Percentiles rank a stretch among this genome's conserved stretches.
Evolutionary conservation across 192 early-diverging fungal genomes (phyloP).

Genomic region (Umbelopsis ramanniana): DNA sequence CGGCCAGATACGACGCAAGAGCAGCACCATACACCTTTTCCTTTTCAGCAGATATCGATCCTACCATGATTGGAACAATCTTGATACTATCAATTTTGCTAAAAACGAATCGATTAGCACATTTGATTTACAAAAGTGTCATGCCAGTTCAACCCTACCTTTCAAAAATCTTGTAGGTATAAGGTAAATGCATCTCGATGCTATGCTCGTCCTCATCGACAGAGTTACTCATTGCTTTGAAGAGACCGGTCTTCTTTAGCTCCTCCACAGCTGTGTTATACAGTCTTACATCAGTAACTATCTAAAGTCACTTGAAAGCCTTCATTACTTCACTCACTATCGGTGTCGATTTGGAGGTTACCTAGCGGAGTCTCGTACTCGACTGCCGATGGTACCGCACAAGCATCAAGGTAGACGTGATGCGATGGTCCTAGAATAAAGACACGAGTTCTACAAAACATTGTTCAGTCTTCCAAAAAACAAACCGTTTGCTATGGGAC

Average conservation of each 20-base stretch:
- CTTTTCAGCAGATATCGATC: constrained; percentile 59
- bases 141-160: constrained; percentile 37
- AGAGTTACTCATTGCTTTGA: constrained; percentile 63
- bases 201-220: constrained; percentile 95
- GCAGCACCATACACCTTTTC: constrained; percentile 74
- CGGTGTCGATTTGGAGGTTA: constrained; percentile 70
- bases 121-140: not conserved
- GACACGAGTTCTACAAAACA: constrained; percentile 66
- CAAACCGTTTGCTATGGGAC: too few species aligned
- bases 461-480: not conserved
- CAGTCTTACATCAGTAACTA: too few species aligned
- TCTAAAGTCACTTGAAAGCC: not conserved
- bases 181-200: constrained; percentile 97
- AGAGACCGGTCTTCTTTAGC: constrained; percentile 66
- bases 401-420: constrained; percentile 79
- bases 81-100: constrained; percentile 58
- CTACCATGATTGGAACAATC: constrained; percentile 93
- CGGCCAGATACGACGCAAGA: constrained; percentile 73
- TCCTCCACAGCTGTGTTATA: constrained; percentile 59
- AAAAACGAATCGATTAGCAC: not conserved
- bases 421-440: constrained; percentile 96
- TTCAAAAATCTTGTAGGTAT: constrained; percentile 82
- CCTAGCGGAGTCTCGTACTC: constrained; percentile 91
- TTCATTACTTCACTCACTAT: constrained; percentile 45
- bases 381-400: constrained; percentile 74